Conservation (phyloP, 352 stramenopile species). For the Pythium plurisporium region DNA sequence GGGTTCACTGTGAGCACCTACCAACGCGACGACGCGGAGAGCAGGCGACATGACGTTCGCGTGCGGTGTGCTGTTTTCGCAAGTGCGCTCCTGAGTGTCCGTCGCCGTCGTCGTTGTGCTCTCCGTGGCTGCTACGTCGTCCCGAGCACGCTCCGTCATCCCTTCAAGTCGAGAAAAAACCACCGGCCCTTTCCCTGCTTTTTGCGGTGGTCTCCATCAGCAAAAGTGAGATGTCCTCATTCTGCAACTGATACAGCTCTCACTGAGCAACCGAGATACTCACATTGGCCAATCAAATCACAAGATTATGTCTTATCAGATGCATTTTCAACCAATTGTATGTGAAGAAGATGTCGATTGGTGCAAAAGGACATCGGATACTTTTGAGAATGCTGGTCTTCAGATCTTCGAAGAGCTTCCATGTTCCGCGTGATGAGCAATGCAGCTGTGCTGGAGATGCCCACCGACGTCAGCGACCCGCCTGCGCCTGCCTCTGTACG, state of each 20-base stretch:
- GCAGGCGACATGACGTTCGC: slow-evolving; percentile 3
- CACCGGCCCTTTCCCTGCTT: too few species aligned
- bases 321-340: slow-evolving; percentile 6
- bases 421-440: slow-evolving; percentile 1
- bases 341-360: neutral
- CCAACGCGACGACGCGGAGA: slow-evolving; percentile 15
- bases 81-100: slow-evolving; percentile 1
- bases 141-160: too few species aligned
- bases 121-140: too few species aligned
- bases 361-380: slow-evolving; percentile 11
- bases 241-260: slow-evolving; percentile 6
- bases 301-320: neutral
- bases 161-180: too few species aligned
- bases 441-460: neutral
- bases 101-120: neutral
- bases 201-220: slow-evolving; percentile 1
- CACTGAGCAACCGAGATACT: slow-evolving; percentile 16
- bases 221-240: slow-evolving; percentile 9
- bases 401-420: slow-evolving; percentile 14
- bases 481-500: neutral
- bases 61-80: slow-evolving; percentile 1
- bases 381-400: slow-evolving; percentile 7
- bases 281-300: slow-evolving; percentile 13
- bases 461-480: neutral
- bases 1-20: slow-evolving; percentile 11